A percentile compares a stretch with the other conserved stretches of the same genome.
Evolutionary conservation across 345 rosid genomes (phyloP).

Genomic region (Linum trigynum): DNA sequence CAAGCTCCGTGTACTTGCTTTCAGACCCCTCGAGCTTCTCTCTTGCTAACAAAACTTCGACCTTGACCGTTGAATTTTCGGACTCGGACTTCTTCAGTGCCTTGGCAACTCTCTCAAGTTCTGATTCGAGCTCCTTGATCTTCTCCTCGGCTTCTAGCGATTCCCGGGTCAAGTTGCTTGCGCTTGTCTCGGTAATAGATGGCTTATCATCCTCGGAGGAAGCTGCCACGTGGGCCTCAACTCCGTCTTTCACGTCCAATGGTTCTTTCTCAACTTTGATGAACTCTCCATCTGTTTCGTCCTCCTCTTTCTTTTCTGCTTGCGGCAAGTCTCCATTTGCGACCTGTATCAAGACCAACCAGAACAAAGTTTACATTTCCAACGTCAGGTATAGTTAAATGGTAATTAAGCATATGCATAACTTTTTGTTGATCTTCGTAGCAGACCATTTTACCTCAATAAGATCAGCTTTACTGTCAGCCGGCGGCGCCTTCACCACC

Average conservation of each 20-base stretch:
- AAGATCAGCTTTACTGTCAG: slow-evolving; percentile 27
- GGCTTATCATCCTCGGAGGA: slow-evolving; percentile 21
- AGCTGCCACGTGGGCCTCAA: slow-evolving; percentile 22
- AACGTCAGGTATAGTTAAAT: not conserved
- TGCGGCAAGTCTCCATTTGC: slow-evolving; percentile 38
- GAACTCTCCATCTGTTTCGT: slow-evolving; percentile 78
- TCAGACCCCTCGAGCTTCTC: slow-evolving; percentile 49
- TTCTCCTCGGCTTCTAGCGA: slow-evolving; percentile 78
- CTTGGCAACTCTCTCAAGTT: slow-evolving; percentile 59
- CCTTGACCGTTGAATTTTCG: slow-evolving; percentile 46
- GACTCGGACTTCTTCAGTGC: slow-evolving; percentile 62
- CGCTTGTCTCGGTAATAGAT: slow-evolving; percentile 35
- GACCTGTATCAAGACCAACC: slow-evolving; percentile 23
- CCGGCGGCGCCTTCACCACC: slow-evolving; percentile 29
- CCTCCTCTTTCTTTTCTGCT: slow-evolving; percentile 61
- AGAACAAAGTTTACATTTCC: not conserved
- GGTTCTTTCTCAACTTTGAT: slow-evolving; percentile 89
- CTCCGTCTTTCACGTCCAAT: slow-evolving; percentile 46
- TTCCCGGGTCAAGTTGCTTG: slow-evolving; percentile 54
- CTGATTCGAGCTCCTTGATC: slow-evolving; percentile 62
- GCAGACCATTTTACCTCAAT: slow-evolving; percentile 37
- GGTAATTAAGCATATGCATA: not conserved
- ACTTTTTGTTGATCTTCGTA: not conserved
- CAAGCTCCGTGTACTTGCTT: slow-evolving; percentile 59
- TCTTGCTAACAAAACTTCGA: slow-evolving; percentile 41